Base-by-base conservation (phyloP, 805 yeast genomes). In the Wickerhamomyces silvicola region DNA sequence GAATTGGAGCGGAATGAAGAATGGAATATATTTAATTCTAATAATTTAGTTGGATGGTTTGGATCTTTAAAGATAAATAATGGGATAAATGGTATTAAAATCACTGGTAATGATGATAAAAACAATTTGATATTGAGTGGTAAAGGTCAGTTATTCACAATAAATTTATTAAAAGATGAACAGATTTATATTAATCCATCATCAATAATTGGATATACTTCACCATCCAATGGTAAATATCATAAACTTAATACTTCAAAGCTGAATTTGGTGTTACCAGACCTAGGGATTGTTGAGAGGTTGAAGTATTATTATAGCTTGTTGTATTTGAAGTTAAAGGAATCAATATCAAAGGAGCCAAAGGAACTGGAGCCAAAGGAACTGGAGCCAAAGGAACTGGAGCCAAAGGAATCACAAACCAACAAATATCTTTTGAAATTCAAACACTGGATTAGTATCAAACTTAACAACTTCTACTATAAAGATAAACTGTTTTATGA, bases 91-190 rank as follows among this genome's bases (percentile, higher is more conserved):
- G 40, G 39, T 18, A 25, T 40, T 10, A 26, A 26, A 7, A 19
- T 41, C 10, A 12, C 10, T 8, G 22, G 38, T 7, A 17, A 16
- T 6, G n/a, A n/a, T n/a, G 59, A 54, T 1, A 36, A 41, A n/a
- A 56, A 60, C 2, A 41, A 52, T 11, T 21, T 59, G 11, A 53
- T 57, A 11, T 32, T 60, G 8, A 47, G 40, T n/a, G 61, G 62
- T 3, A 24, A 43, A 10, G 54, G 54, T 2, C 58, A 60, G 5
- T 37, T 54, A 10, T 52, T 50, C 31, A 43, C 52, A 15, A 31
- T 59, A 15, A 23, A 27, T 2, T 33, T 57, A 19, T 41, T 38
- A 2, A 27, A 39, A 9, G 44, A 35, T 17, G 63, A 58, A 18
- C 22, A 39, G 3, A 39, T 53, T 12, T 27, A 25, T 19, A 33